These are phyloP conservation scores for Tolypocladium endophyticum DNA, from an alignment of 2,329 filamentous ascomycete species.

Conservation along the genomic window DNA sequence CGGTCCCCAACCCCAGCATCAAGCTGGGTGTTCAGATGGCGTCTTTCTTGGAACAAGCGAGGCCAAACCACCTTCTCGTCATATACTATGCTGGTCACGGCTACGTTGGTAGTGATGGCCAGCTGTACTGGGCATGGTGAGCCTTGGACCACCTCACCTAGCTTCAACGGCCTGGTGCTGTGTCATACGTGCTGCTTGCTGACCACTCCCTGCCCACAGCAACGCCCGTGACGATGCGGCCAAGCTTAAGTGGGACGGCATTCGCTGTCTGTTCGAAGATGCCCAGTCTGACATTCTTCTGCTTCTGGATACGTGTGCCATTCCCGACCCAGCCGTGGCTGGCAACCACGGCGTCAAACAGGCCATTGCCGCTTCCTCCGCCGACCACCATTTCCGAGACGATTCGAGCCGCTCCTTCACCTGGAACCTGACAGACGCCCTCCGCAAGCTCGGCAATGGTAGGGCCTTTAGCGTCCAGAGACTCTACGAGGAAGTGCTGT, in stretches of 20 bases:
- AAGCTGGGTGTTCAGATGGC: slow-evolving; percentile 52
- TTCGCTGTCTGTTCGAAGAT: slow-evolving; percentile 52
- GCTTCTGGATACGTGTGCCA: slow-evolving; percentile 50
- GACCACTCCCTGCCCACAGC: slow-evolving; percentile 28
- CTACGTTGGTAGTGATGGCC: slow-evolving; percentile 46
- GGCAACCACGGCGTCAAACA: slow-evolving; percentile 50
- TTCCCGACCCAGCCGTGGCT: slow-evolving; percentile 37
- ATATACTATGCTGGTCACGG: slow-evolving; percentile 56
- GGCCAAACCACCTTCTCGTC: slow-evolving; percentile 49
- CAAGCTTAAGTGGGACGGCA: slow-evolving; percentile 53
- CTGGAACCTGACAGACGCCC: slow-evolving; percentile 42
- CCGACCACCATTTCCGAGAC: slow-evolving; percentile 36
- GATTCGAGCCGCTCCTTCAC: slow-evolving; percentile 46
- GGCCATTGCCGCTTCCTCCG: slow-evolving; percentile 47
- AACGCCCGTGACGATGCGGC: slow-evolving; percentile 46
- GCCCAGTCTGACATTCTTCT: slow-evolving; percentile 52
- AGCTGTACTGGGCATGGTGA: slow-evolving; percentile 59
- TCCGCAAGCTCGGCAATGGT: slow-evolving; percentile 40
- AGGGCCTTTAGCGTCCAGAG: slow-evolving; percentile 46
- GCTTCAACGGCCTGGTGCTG: not conserved
- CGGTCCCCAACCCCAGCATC: slow-evolving; percentile 45
- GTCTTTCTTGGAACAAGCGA: slow-evolving; percentile 47
- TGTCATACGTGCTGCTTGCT: not conserved
- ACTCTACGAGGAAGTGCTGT: slow-evolving; percentile 45
- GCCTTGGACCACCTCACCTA: slow-evolving; percentile 15